A percentile compares a stretch with the other conserved stretches of the same genome.
Conservation (phyloP, 805 yeast genomes). For the Torulaspora indica region DNA sequence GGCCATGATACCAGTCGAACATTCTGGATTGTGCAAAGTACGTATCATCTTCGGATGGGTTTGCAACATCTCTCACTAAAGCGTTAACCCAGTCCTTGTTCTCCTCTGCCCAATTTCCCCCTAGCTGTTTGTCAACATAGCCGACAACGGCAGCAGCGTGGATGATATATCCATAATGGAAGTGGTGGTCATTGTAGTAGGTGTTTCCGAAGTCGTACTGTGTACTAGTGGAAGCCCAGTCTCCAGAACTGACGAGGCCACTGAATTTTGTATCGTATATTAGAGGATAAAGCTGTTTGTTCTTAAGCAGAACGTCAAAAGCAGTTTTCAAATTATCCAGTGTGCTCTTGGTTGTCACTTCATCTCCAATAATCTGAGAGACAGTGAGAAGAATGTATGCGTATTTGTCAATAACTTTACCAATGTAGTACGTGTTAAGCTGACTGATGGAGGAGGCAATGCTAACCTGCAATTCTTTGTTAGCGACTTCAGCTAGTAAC, state of each 20-base stretch:
- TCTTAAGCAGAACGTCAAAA: conserved; percentile 39
- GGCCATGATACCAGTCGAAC: conserved; percentile 72
- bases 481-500: conserved; percentile 43
- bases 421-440: conserved; percentile 47
- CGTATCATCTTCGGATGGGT: conserved; percentile 48
- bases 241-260: conserved; percentile 50
- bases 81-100: conserved; percentile 56
- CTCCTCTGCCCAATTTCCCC: conserved; percentile 45
- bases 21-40: conserved; percentile 61
- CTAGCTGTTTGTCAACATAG: conserved; percentile 44
- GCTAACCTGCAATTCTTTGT: conserved; percentile 45
- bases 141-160: conserved; percentile 81
- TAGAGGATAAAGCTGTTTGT: conserved; percentile 47
- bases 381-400: conserved; percentile 52
- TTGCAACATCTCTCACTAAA: conserved; percentile 62
- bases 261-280: conserved; percentile 52
- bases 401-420: conserved; percentile 53
- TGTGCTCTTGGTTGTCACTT: conserved; percentile 37
- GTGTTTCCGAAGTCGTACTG: conserved; percentile 64
- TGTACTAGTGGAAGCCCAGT: conserved; percentile 41
- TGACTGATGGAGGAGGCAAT: conserved; percentile 40
- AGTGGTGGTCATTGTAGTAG: conserved; percentile 81
- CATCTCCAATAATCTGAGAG: conserved; percentile 44
- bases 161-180: conserved; percentile 78
- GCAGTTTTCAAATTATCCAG: conserved; percentile 42